Percentiles rank a stretch among this genome's conserved stretches.
These are phyloP conservation scores for Ogataea nonfermentans DNA, from an alignment of 805 yeast genomes.

Conservation along the genomic window DNA sequence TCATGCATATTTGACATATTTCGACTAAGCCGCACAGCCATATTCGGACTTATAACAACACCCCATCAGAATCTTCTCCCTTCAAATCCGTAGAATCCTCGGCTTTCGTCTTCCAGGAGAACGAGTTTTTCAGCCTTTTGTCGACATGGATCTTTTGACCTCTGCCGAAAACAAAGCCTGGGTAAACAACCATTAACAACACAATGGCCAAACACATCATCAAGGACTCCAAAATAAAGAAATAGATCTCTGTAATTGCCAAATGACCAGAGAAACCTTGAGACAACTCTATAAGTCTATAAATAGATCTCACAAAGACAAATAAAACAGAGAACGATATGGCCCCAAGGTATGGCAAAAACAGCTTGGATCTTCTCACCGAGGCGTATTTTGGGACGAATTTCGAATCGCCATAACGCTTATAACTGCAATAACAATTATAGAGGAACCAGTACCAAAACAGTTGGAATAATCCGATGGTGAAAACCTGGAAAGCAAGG, in stretches of 20 bases:
- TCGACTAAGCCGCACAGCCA: slow-evolving; percentile 2
- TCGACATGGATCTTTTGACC: slow-evolving; percentile 15
- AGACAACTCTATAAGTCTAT: slow-evolving; percentile 65
- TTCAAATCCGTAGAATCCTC: background rate
- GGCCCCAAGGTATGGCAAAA: slow-evolving; percentile 43
- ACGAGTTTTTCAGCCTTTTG: slow-evolving; percentile 11
- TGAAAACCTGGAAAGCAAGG: slow-evolving; percentile 63
- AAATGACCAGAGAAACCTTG: slow-evolving; percentile 69
- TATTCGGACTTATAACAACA: background rate
- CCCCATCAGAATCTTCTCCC: background rate
- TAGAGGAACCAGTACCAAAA: slow-evolving; percentile 46
- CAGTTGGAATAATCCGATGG: slow-evolving; percentile 56
- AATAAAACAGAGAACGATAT: slow-evolving; percentile 44
- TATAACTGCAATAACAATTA: slow-evolving; percentile 32
- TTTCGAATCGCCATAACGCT: slow-evolving; percentile 27
- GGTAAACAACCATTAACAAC: slow-evolving; percentile 53
- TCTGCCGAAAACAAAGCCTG: slow-evolving; percentile 50
- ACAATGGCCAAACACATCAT: slow-evolving; percentile 51
- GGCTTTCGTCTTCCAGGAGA: slow-evolving; percentile 2
- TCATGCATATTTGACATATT: slow-evolving; percentile 1
- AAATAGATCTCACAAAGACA: slow-evolving; percentile 62
- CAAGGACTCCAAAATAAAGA: slow-evolving; percentile 55
- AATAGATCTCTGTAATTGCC: slow-evolving; percentile 55
- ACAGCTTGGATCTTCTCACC: slow-evolving; percentile 33
- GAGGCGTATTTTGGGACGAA: slow-evolving; percentile 33